A percentile compares a stretch with the other conserved stretches of the same genome.
Evolutionary conservation across 768 basidiomycete species (phyloP).

Genomic region (Boletus sp.): DNA sequence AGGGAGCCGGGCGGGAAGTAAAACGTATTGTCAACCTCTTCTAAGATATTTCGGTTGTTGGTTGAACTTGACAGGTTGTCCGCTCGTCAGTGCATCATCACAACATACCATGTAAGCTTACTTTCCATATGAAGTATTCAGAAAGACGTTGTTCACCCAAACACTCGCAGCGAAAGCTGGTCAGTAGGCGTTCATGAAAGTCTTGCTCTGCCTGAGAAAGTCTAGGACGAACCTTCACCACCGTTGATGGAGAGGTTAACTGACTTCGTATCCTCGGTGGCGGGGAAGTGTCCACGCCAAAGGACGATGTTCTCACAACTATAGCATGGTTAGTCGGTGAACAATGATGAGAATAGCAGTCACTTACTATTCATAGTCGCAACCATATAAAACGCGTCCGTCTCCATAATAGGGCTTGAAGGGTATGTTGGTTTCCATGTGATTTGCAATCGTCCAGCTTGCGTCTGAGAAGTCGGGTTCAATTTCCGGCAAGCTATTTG

Average conservation of each 20-base stretch:
- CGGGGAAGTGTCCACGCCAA: conserved; percentile 79
- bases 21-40: conserved; percentile 69
- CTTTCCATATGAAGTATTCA: conserved; percentile 76
- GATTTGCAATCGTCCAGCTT: conserved; percentile 64
- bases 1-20: conserved; percentile 59
- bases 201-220: neutral
- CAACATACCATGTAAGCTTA: conserved; percentile 31
- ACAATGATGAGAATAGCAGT: conserved; percentile 2
- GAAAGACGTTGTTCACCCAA: conserved; percentile 73
- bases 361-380: conserved; percentile 82
- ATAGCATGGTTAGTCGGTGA: neutral
- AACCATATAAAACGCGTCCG: conserved; percentile 77
- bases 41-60: conserved; percentile 57
- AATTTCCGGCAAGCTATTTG: conserved; percentile 75
- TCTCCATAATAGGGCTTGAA: conserved; percentile 70
- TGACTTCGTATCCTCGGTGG: conserved; percentile 56
- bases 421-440: conserved; percentile 73
- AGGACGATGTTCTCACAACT: conserved; percentile 83
- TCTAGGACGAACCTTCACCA: conserved; percentile 53
- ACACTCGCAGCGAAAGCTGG: conserved; percentile 77
- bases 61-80: conserved; percentile 45
- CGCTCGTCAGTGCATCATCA: neutral
- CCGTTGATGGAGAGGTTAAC: conserved; percentile 81
- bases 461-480: conserved; percentile 55
- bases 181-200: neutral